Evolutionary conservation across 805 yeast genomes (phyloP), one percentile per base, ranked within the genome.

Genomic region (Saturnispora gosingensis): DNA sequence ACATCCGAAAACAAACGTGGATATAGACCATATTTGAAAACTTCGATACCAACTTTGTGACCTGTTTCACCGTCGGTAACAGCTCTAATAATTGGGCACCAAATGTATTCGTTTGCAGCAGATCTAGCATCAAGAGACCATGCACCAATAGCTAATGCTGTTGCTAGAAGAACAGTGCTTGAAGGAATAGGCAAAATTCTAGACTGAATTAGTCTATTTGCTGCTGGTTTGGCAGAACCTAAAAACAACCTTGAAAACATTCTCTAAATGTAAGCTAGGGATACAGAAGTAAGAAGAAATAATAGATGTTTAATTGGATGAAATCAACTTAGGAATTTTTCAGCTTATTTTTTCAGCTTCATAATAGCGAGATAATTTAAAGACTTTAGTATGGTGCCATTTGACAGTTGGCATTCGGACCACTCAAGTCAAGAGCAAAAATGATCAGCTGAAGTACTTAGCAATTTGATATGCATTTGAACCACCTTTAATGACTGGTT

Each of bases 11-110:
- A 74, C 50, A 84, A 70, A 52, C 73, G 72, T 32, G 96, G 96
- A 9, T 76, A 66, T 5, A 87, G 57, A 0, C 93, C 93, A 56
- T 76, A 71, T 63, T 82, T 84, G 79, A 89, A 72, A 32, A 77
- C 64, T 61, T 75, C 72, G 36, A 91, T 78, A 7, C 96, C 96
- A 32, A 88, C 66, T 48, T 72, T 74, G 65, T 91, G 98, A 22
- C 96, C 93, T 11, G 76, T 71, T 68, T 91, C 98, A n/a, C 90
- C 96, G 64, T 82, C 87, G 2, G 90, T 81, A 6, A 76, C 54
- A 20, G 72, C 62, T 53, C 97, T 77, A 46, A 87, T 75, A 10
- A 83, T 45, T 1, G 98, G 98, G 69, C 95, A 83, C 50, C 83
- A 68, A 1, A 86, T 72, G 61, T 85, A 87, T 65, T 91, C 93